These are phyloP conservation scores for Penicillium sp. DNA, from an alignment of 2,329 filamentous ascomycete species.

Conservation along the genomic window DNA sequence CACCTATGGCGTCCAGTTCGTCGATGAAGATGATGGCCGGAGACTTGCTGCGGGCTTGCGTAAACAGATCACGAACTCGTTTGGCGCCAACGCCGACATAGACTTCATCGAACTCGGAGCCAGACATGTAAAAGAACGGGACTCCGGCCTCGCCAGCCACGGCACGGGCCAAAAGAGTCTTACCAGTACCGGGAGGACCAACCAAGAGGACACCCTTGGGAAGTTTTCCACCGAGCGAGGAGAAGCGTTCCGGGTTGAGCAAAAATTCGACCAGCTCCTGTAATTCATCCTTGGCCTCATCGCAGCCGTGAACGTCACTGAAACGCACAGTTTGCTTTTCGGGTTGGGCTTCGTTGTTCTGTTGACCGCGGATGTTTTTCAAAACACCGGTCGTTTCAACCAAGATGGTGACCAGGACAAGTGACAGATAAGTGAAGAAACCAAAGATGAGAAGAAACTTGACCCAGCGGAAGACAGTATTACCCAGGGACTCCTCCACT, in stretches of 20 bases:
- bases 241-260: conserved; percentile 88
- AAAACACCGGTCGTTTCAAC: conserved; percentile 75
- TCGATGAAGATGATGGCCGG: conserved; percentile 95
- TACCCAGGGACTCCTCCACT: conserved; percentile 80
- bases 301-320: conserved; percentile 89
- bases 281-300: conserved; percentile 96
- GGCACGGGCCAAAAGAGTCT: conserved; percentile 89
- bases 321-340: conserved; percentile 90
- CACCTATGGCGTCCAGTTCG: conserved; percentile 88
- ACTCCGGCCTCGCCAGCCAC: conserved; percentile 96
- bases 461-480: conserved; percentile 80
- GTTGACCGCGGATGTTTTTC: conserved; percentile 67
- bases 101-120: conserved; percentile 96
- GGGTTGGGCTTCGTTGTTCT: conserved; percentile 79
- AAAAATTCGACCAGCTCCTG: conserved; percentile 96
- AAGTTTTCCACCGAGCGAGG: conserved; percentile 87
- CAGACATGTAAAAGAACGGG: conserved; percentile 99
- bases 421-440: conserved; percentile 69
- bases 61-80: conserved; percentile 89
- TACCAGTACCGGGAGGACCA: conserved; percentile 93
- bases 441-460: conserved; percentile 77
- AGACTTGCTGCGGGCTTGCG: conserved; percentile 73
- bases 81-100: conserved; percentile 97
- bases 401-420: conserved; percentile 73
- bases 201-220: conserved; percentile 94